Percentiles rank a stretch among this genome's conserved stretches.
Conservation (phyloP, 805 yeast species). For the Candida qinlingensis region DNA sequence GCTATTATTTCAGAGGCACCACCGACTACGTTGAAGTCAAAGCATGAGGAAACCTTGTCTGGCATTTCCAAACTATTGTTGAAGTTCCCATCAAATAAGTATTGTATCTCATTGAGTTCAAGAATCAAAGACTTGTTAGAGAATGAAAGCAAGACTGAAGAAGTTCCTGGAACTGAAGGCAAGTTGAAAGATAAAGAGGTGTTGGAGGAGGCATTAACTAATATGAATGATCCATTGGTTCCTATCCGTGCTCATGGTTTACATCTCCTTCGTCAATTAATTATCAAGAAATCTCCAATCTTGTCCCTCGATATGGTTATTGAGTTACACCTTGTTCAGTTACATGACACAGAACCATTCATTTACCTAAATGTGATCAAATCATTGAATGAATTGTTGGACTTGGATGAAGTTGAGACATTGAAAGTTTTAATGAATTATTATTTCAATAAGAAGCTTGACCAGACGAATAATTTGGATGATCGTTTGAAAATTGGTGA, state of each 20-base stretch:
- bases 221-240: constrained; percentile 69
- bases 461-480: constrained; percentile 39
- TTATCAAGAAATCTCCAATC: constrained; percentile 44
- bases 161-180: constrained; percentile 5
- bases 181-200: constrained; percentile 29
- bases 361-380: constrained; percentile 81
- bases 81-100: constrained; percentile 13
- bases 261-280: constrained; percentile 51
- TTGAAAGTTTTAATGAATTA: constrained; percentile 33
- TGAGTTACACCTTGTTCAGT: constrained; percentile 54
- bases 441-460: constrained; percentile 24
- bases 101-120: constrained; percentile 11
- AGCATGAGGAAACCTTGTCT: constrained; percentile 22
- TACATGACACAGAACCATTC: constrained; percentile 80
- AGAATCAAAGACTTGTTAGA: constrained; percentile 17
- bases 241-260: constrained; percentile 89
- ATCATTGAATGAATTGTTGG: constrained; percentile 62
- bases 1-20: constrained; percentile 31
- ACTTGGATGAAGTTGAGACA: constrained; percentile 33
- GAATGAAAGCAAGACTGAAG: constrained; percentile 4
- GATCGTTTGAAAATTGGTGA: constrained; percentile 80
- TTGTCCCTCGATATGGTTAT: constrained; percentile 50
- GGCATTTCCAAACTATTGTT: constrained; percentile 28
- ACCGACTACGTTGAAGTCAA: constrained; percentile 11
- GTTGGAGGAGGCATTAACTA: constrained; percentile 56